Evolutionary conservation across 768 basidiomycete species (phyloP).

Genomic region (Kwoniella botswanensis): DNA sequence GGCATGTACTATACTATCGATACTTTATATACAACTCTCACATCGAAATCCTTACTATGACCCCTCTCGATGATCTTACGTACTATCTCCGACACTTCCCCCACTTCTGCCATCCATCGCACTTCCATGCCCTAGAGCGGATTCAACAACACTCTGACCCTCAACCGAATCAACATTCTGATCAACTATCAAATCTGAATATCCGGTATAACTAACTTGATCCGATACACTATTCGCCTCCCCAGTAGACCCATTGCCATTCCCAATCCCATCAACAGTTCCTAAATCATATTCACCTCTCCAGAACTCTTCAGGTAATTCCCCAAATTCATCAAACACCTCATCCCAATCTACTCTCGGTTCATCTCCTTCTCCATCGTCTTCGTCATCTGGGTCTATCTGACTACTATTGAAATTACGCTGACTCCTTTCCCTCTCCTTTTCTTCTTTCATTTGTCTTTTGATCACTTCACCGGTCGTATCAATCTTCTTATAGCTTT

Average conservation of each 20-base stretch:
- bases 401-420: not conserved
- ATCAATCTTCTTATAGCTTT: constrained; percentile 30
- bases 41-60: too few relatives aligned
- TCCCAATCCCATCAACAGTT: too few relatives aligned
- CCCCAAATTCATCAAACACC: constrained; percentile 29
- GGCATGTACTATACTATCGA: too few relatives aligned
- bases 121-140: not conserved
- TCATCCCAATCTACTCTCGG: constrained; percentile 10
- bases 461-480: constrained; percentile 15
- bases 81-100: not conserved
- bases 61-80: not conserved
- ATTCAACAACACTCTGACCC: not conserved
- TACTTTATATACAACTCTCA: too few relatives aligned
- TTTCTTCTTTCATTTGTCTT: constrained; percentile 9
- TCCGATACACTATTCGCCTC: not conserved
- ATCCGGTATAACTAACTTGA: not conserved
- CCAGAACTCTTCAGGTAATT: constrained; percentile 32
- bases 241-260: not conserved
- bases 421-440: not conserved
- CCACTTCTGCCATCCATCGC: not conserved
- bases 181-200: not conserved
- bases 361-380: constrained; percentile 2
- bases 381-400: not conserved
- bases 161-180: not conserved
- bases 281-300: constrained; percentile 10